phyloP scores from a whole-genome alignment of 192 early-diverging fungal genomes.

The Glomus cerebriforme region DNA sequence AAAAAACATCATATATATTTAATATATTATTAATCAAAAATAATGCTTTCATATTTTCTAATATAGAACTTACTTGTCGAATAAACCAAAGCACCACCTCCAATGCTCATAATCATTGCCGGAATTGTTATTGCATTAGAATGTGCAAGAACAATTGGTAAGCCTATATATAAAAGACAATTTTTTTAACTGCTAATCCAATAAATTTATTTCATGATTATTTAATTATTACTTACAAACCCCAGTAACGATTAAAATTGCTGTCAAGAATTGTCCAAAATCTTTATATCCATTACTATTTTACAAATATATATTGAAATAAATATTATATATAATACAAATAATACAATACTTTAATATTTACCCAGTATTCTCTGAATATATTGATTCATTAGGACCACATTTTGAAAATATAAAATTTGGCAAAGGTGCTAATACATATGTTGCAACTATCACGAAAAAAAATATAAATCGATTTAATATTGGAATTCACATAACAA shows the following conservation, averaged over 20 bases:
- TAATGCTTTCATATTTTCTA: too few relatives aligned
- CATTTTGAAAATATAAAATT: slow-evolving; percentile 83
- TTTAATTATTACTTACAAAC: slow-evolving; percentile 59
- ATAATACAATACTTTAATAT: neutral
- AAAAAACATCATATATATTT: too few relatives aligned
- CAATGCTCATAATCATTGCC: slow-evolving; percentile 90
- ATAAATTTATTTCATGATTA: neutral
- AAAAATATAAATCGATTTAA: slow-evolving; percentile 10
- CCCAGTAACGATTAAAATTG: slow-evolving; percentile 89
- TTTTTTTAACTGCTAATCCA: neutral
- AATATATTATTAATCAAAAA: too few relatives aligned
- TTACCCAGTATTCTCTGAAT: slow-evolving; percentile 64
- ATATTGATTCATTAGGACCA: slow-evolving; percentile 67
- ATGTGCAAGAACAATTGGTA: slow-evolving; percentile 84
- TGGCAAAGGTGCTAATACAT: slow-evolving; percentile 88
- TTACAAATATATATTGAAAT: slow-evolving; percentile 17
- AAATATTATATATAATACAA: neutral
- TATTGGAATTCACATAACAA: neutral
- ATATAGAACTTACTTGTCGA: slow-evolving; percentile 68
- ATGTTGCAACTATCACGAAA: slow-evolving; percentile 70
- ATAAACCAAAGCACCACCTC: slow-evolving; percentile 92
- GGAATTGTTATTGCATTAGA: slow-evolving; percentile 67
- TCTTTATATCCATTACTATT: slow-evolving; percentile 51
- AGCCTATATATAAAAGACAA: slow-evolving; percentile 44
- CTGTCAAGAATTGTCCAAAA: slow-evolving; percentile 85